phyloP scores from a whole-genome alignment of 441 rosid genomes.

The Gossypium lobatum region DNA sequence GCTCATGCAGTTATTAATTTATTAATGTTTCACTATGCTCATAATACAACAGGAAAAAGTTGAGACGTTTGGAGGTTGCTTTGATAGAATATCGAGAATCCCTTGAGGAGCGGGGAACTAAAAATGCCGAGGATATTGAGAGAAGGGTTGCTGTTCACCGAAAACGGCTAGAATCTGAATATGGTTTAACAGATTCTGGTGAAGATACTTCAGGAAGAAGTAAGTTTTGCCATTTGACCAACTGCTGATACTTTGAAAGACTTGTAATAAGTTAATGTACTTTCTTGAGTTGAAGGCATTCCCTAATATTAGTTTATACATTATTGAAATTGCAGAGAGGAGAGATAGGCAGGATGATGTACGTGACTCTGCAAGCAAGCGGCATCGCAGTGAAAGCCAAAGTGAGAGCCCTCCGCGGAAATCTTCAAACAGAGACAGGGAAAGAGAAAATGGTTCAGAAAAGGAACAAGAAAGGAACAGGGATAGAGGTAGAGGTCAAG shows the following conservation, averaged over 20 bases:
- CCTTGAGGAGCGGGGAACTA: constrained; percentile 88
- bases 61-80: constrained; percentile 88
- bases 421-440: constrained; percentile 56
- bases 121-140: constrained; percentile 83
- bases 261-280: background rate
- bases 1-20: background rate
- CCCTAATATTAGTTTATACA: background rate
- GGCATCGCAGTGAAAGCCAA: constrained; percentile 60
- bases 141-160: constrained; percentile 71
- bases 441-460: constrained; percentile 46
- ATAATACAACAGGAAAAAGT: constrained; percentile 64
- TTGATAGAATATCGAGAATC: constrained; percentile 95
- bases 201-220: constrained; percentile 43
- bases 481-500: constrained; percentile 32
- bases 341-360: constrained; percentile 56
- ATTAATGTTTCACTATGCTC: constrained; percentile 21
- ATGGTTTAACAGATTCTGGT: constrained; percentile 45
- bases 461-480: constrained; percentile 47
- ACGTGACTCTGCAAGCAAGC: constrained; percentile 70
- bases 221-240: constrained; percentile 26
- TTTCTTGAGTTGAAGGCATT: background rate
- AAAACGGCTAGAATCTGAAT: constrained; percentile 75
- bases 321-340: constrained; percentile 46
- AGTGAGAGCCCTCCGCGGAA: constrained; percentile 74
- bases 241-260: background rate